Percentiles rank a stretch among this genome's conserved stretches.
These are phyloP conservation scores for Sarcocystis neurona DNA, from an alignment of 169 alveolate species.

Conservation along the genomic window DNA sequence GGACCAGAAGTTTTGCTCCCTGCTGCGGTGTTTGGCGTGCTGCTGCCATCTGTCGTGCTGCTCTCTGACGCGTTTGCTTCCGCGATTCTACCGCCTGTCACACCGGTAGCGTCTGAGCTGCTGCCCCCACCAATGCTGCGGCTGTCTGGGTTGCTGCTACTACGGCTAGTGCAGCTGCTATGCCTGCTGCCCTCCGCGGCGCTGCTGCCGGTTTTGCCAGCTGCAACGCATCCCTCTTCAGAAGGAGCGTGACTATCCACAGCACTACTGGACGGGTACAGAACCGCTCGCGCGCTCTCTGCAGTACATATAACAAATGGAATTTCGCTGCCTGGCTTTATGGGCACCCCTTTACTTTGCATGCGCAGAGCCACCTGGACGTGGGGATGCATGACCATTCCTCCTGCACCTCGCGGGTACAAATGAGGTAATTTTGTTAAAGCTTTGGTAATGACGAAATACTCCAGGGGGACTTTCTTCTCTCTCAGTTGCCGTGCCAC, in stretches of 20 bases:
- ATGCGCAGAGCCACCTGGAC: conserved; percentile 77
- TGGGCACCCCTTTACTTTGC: conserved; percentile 65
- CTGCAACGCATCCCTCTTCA: background rate
- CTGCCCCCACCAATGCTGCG: conserved; percentile 68
- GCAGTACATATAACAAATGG: conserved; percentile 90
- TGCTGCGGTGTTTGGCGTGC: background rate
- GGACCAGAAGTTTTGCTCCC: too few species aligned
- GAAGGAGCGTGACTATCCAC: background rate
- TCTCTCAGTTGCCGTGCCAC: conserved; percentile 79
- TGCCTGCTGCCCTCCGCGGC: background rate
- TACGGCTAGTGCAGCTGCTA: background rate
- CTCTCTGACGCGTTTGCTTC: conserved; percentile 67
- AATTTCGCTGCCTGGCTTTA: conserved; percentile 88
- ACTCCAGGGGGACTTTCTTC: conserved; percentile 79
- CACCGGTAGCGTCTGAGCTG: too few species aligned
- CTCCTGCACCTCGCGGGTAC: conserved; percentile 88
- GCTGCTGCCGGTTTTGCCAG: background rate
- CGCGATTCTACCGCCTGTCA: conserved; percentile 76
- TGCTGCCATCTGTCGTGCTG: background rate
- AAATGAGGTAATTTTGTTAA: conserved; percentile 92
- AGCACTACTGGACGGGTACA: too few species aligned
- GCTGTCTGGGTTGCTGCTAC: background rate
- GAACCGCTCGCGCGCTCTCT: conserved; percentile 45
- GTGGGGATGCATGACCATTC: conserved; percentile 93
- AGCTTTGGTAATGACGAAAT: conserved; percentile 92